These are phyloP conservation scores for Paspalum notatum DNA, from an alignment of 176 grass and related monocot genomes.

Conservation along the genomic window DNA sequence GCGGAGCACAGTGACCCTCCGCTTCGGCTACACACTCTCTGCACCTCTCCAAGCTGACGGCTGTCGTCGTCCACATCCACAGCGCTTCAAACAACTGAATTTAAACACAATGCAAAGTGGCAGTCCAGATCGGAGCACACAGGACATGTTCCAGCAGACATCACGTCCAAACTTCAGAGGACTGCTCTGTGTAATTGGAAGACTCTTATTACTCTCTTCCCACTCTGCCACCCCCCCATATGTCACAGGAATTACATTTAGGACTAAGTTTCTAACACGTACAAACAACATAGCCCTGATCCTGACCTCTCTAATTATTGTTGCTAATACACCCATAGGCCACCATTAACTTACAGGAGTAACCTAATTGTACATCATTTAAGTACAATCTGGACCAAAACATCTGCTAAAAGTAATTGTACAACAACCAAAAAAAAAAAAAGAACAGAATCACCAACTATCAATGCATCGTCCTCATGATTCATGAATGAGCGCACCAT, in stretches of 20 bases:
- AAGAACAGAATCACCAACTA: neutral
- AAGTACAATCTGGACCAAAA: constrained; percentile 40
- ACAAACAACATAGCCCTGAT: constrained; percentile 11
- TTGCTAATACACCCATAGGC: constrained; percentile 39
- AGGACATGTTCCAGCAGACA: neutral
- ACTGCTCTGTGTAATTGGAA: neutral
- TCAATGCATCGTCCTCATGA: neutral
- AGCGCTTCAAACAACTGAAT: too few species aligned
- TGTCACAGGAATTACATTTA: constrained; percentile 17
- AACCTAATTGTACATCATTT: constrained; percentile 47
- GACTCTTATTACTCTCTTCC: constrained; percentile 22
- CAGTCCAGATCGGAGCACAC: too few species aligned
- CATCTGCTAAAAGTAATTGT: constrained; percentile 32
- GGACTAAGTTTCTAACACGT: constrained; percentile 1
- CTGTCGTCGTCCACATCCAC: too few species aligned
- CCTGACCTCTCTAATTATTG: constrained; percentile 42
- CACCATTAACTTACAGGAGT: constrained; percentile 45
- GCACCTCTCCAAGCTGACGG: neutral
- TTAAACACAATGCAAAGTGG: too few species aligned
- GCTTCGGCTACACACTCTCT: constrained; percentile 11
- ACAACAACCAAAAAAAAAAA: neutral
- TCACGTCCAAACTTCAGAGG: neutral
- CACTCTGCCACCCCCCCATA: neutral
- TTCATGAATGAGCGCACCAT: neutral
- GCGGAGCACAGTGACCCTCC: constrained; percentile 31